A percentile compares a stretch with the other conserved stretches of the same genome.
These are phyloP conservation scores for Lentinula novae-zelandiae DNA, from an alignment of 1,284 basidiomycete genomes.

Conservation along the genomic window DNA sequence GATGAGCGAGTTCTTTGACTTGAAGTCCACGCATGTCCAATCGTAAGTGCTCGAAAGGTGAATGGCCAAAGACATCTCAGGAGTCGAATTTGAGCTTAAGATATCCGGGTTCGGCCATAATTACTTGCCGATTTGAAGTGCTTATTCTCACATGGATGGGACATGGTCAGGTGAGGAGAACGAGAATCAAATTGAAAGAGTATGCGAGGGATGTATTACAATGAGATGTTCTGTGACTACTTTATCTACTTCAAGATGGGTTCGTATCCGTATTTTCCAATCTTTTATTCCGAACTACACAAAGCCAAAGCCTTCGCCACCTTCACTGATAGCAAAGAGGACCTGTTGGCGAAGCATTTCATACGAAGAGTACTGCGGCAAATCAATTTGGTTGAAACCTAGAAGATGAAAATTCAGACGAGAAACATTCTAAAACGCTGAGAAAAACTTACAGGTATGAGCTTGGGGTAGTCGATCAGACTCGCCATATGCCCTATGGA, in stretches of 20 bases:
- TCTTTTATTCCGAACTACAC: slow-evolving; percentile 34
- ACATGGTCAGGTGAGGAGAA: too few relatives aligned
- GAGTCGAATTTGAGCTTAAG: background rate
- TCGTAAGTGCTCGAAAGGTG: slow-evolving; percentile 10
- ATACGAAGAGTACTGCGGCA: slow-evolving; percentile 90
- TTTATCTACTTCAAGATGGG: background rate
- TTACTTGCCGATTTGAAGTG: background rate
- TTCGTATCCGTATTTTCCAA: background rate
- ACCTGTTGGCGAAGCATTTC: slow-evolving; percentile 90
- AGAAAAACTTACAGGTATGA: slow-evolving; percentile 71
- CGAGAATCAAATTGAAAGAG: background rate
- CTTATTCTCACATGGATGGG: background rate
- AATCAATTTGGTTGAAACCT: slow-evolving; percentile 84
- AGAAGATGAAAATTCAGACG: slow-evolving; percentile 7
- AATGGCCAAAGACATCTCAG: background rate
- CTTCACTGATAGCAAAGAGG: slow-evolving; percentile 89
- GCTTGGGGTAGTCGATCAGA: slow-evolving; percentile 84
- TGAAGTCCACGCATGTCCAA: slow-evolving; percentile 77
- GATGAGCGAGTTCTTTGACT: slow-evolving; percentile 70
- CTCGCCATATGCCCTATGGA: slow-evolving; percentile 90
- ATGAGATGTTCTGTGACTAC: slow-evolving; percentile 8
- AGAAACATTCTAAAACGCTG: slow-evolving; percentile 1
- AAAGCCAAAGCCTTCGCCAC: slow-evolving; percentile 89
- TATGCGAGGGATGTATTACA: slow-evolving; percentile 10
- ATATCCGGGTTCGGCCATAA: background rate